These are phyloP conservation scores for Zygotorulaspora sp. DNA, from an alignment of 805 yeast species.

Conservation along the genomic window DNA sequence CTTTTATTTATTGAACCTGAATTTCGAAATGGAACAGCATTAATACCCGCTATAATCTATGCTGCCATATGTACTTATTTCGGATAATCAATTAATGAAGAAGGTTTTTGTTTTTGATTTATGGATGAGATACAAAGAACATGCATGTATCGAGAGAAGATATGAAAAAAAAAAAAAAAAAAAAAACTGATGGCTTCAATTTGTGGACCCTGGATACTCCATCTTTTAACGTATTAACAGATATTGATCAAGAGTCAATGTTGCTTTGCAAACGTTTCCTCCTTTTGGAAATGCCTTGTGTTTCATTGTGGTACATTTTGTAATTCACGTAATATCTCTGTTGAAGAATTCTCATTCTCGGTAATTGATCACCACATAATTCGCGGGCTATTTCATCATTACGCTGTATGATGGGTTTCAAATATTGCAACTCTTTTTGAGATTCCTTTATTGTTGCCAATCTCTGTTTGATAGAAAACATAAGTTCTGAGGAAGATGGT, in stretches of 20 bases:
- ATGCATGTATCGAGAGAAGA: too few species aligned
- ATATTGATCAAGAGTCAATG: background rate
- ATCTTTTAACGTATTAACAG: too few species aligned
- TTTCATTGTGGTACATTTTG: slow-evolving; percentile 21
- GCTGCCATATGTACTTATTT: too few species aligned
- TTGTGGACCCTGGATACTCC: too few species aligned
- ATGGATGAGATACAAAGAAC: too few species aligned
- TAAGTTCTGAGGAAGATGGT: slow-evolving; percentile 6
- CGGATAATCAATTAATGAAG: too few species aligned
- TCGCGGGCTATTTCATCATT: slow-evolving; percentile 11
- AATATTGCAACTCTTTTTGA: slow-evolving; percentile 11
- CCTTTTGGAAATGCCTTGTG: slow-evolving; percentile 12
- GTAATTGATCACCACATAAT: slow-evolving; percentile 17
- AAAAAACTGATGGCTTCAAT: too few species aligned
- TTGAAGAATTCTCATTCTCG: slow-evolving; percentile 17
- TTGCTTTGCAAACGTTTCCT: slow-evolving; percentile 9
- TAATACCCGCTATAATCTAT: too few species aligned
- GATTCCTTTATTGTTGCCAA: slow-evolving; percentile 3
- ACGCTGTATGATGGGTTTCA: slow-evolving; percentile 17
- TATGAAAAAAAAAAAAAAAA: too few species aligned
- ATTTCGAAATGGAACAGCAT: too few species aligned
- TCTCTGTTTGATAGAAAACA: slow-evolving; percentile 8
- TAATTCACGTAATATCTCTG: slow-evolving; percentile 19
- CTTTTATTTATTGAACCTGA: too few species aligned
- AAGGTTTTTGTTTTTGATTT: too few species aligned